phyloP scores from a whole-genome alignment of 345 rosid genomes.

The Limnanthes douglasii region DNA sequence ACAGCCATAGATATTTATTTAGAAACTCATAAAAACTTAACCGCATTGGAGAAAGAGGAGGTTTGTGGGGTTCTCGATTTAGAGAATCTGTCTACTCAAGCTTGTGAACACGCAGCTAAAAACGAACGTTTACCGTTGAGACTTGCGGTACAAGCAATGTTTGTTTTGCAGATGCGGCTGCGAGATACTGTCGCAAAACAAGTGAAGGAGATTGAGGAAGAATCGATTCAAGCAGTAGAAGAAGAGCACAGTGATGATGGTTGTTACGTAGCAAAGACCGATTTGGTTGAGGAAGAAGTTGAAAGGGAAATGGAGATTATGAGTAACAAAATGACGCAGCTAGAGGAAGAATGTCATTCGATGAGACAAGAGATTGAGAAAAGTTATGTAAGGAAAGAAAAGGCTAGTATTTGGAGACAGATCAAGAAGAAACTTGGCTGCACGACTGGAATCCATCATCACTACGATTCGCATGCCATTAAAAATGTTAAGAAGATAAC shows the following conservation, averaged over 20 bases:
- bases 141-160: conserved; percentile 41
- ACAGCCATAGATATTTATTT: conserved; percentile 53
- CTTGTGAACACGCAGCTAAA: conserved; percentile 47
- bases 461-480: conserved; percentile 33
- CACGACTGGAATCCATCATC: conserved; percentile 24
- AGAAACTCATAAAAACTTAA: conserved; percentile 37
- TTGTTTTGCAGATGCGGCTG: conserved; percentile 41
- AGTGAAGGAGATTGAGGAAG: conserved; percentile 10
- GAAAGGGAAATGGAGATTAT: conserved; percentile 35
- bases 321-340: conserved; percentile 50
- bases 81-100: conserved; percentile 46
- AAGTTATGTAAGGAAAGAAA: too few species aligned
- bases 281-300: conserved; percentile 9
- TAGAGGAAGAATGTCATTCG: conserved; percentile 19
- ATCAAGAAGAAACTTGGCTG: conserved; percentile 87
- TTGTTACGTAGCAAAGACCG: too few species aligned
- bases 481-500: conserved; percentile 34
- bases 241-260: conserved; percentile 9
- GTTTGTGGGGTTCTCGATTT: conserved; percentile 47
- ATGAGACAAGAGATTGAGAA: too few species aligned
- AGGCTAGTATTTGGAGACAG: conserved; percentile 50
- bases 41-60: conserved; percentile 46
- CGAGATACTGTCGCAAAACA: conserved; percentile 22
- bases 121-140: conserved; percentile 59
- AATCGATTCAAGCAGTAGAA: conserved; percentile 6